A percentile compares a stretch with the other conserved stretches of the same genome.
Evolutionary conservation across 129 eudicot species (phyloP).

Genomic region (Flaveria ramosissima): DNA sequence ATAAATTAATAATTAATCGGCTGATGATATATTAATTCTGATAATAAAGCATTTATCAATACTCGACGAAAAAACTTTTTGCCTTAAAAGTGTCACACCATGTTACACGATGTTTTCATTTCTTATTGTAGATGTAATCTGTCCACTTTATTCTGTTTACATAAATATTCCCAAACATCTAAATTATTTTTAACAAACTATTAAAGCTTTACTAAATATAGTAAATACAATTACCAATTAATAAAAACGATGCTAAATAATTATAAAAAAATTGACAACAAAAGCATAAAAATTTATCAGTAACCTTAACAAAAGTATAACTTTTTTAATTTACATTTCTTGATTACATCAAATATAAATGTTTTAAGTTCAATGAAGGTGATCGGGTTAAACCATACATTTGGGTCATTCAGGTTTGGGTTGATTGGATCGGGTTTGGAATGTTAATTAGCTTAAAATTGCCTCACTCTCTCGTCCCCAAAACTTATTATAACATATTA

Average conservation of each 20-base stretch:
- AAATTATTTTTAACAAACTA: background rate
- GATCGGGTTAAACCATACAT: background rate
- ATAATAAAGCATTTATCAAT: background rate
- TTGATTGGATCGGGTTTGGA: too few species aligned
- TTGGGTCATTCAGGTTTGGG: too few species aligned
- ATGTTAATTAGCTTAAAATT: too few species aligned
- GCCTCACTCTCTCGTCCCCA: too few species aligned
- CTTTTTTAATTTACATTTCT: too few species aligned
- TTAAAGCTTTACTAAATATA: background rate
- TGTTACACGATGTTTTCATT: background rate
- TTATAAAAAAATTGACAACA: background rate
- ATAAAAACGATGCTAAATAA: background rate
- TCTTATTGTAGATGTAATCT: background rate
- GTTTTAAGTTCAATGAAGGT: background rate
- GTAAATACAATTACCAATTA: background rate
- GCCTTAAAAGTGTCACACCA: background rate
- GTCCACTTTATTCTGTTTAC: background rate
- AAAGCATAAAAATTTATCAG: background rate
- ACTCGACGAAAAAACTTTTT: background rate
- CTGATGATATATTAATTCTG: background rate
- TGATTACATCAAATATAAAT: too few species aligned
- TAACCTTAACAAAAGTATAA: background rate
- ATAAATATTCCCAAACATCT: background rate
- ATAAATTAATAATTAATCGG: background rate
- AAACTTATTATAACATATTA: too few species aligned